Evolutionary conservation across 352 stramenopile genomes (phyloP).

Genomic region (Phytophthora europaea): DNA sequence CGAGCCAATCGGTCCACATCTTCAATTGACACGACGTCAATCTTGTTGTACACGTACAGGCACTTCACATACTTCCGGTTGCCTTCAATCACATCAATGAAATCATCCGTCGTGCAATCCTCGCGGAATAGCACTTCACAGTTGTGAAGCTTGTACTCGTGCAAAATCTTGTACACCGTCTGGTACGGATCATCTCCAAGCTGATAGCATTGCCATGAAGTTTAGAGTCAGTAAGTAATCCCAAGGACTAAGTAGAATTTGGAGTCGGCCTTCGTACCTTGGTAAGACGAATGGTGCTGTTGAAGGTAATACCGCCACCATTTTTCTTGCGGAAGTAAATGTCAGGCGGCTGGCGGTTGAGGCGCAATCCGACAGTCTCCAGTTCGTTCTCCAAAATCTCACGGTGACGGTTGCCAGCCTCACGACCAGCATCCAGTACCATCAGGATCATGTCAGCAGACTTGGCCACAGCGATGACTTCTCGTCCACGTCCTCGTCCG

Average conservation of each 20-base stretch:
- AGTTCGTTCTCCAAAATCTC: slow-evolving; percentile 99
- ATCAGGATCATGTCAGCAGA: slow-evolving; percentile 99
- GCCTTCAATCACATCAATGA: slow-evolving; percentile 99
- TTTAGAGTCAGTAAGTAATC: neutral
- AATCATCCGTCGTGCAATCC: slow-evolving; percentile 97
- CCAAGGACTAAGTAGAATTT: neutral
- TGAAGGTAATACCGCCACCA: slow-evolving; percentile 96
- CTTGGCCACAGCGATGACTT: slow-evolving; percentile 99
- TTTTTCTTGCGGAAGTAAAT: slow-evolving; percentile 98
- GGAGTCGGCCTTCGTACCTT: slow-evolving; percentile 68
- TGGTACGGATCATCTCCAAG: slow-evolving; percentile 90
- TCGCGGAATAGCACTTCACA: slow-evolving; percentile 98
- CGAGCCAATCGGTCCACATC: slow-evolving; percentile 98
- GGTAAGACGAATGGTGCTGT: slow-evolving; percentile 96
- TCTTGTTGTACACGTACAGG: slow-evolving; percentile 99
- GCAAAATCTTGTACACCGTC: slow-evolving; percentile 92
- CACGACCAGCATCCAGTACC: slow-evolving; percentile 98
- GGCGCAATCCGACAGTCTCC: slow-evolving; percentile 97
- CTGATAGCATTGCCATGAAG: slow-evolving; percentile 27
- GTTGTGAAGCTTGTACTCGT: slow-evolving; percentile 99
- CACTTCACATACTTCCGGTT: slow-evolving; percentile 99
- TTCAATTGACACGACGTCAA: slow-evolving; percentile 99
- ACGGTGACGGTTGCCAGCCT: slow-evolving; percentile 97
- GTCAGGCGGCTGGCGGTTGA: slow-evolving; percentile 98
- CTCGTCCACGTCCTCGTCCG: slow-evolving; percentile 97